A percentile compares a stretch with the other conserved stretches of the same genome.
Evolutionary conservation across 768 basidiomycete species (phyloP).

Genomic region (Lentinus brumalis): DNA sequence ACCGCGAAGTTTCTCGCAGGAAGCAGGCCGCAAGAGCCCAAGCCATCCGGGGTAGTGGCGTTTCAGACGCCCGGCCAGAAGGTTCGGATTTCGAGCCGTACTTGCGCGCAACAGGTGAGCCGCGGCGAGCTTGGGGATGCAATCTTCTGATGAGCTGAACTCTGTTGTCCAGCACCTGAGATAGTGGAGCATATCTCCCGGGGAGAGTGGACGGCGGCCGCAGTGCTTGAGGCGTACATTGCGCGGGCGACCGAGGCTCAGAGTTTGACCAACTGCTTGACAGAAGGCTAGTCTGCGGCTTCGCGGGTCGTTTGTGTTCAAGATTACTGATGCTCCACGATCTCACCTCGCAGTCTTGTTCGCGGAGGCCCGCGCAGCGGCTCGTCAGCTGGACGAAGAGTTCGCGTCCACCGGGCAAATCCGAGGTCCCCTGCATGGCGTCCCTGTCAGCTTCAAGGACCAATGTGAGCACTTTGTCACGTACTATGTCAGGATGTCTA

Average conservation of each 20-base stretch:
- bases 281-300: slow-evolving; percentile 57
- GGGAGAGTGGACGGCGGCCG: slow-evolving; percentile 45
- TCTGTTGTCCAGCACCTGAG: slow-evolving; percentile 35
- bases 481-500: not conserved
- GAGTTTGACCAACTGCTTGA: slow-evolving; percentile 68
- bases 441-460: slow-evolving; percentile 79
- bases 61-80: not conserved
- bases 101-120: slow-evolving; percentile 53
- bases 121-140: not conserved
- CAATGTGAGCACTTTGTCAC: slow-evolving; percentile 42
- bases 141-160: too few relatives aligned
- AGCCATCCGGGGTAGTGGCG: not conserved
- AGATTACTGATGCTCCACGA: not conserved
- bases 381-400: slow-evolving; percentile 62
- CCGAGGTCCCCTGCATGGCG: slow-evolving; percentile 74
- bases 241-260: slow-evolving; percentile 57
- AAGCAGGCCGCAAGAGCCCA: not conserved
- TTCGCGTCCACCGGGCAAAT: slow-evolving; percentile 55
- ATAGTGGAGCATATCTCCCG: slow-evolving; percentile 42
- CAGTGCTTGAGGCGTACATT: slow-evolving; percentile 47
- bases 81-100: not conserved
- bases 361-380: slow-evolving; percentile 58
- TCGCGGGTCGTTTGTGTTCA: not conserved
- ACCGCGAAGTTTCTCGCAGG: not conserved
- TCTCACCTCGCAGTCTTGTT: slow-evolving; percentile 58